Percentiles rank a stretch among this genome's conserved stretches.
phyloP scores from a whole-genome alignment of 108 stramenopile genomes.

The Pelagomonas calceolata region DNA sequence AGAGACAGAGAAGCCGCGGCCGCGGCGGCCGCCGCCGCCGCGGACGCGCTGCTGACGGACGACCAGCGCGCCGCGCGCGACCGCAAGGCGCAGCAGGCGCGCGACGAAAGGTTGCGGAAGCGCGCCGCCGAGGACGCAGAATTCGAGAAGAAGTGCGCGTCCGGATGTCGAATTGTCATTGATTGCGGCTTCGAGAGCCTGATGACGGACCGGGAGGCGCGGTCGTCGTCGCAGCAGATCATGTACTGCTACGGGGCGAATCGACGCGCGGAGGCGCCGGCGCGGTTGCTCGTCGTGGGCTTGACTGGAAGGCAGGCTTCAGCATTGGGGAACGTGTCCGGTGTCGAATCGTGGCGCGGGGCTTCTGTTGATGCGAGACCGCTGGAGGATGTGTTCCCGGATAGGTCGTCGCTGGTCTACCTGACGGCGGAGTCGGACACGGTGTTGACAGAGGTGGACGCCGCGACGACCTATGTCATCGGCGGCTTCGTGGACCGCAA shows the following conservation, averaged over 20 bases:
- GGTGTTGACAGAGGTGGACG: constrained; percentile 4
- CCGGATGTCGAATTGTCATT: not conserved
- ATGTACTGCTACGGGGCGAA: constrained; percentile 21
- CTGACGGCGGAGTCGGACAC: constrained; percentile 17
- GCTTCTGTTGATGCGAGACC: not conserved
- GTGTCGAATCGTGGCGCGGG: not conserved
- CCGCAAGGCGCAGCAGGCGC: too few species aligned
- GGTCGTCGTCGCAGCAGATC: constrained; percentile 14
- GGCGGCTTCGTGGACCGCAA: constrained; percentile 30
- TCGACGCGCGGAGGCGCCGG: not conserved
- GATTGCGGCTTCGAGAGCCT: constrained; percentile 16
- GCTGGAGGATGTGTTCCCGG: not conserved
- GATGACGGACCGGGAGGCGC: constrained; percentile 2
- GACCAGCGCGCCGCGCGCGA: too few species aligned
- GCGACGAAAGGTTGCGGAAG: too few species aligned
- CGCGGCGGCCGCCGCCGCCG: too few species aligned
- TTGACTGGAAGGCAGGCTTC: not conserved
- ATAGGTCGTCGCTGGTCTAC: constrained; percentile 14
- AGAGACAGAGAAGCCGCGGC: too few species aligned
- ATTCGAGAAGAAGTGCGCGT: not conserved
- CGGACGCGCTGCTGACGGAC: too few species aligned
- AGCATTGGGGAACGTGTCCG: not conserved
- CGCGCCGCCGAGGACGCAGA: not conserved
- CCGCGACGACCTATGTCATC: constrained; percentile 14
- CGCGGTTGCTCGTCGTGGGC: not conserved